Base-by-base conservation (phyloP, 2,329 filamentous ascomycete genomes). In the Sclerotinia minor region DNA sequence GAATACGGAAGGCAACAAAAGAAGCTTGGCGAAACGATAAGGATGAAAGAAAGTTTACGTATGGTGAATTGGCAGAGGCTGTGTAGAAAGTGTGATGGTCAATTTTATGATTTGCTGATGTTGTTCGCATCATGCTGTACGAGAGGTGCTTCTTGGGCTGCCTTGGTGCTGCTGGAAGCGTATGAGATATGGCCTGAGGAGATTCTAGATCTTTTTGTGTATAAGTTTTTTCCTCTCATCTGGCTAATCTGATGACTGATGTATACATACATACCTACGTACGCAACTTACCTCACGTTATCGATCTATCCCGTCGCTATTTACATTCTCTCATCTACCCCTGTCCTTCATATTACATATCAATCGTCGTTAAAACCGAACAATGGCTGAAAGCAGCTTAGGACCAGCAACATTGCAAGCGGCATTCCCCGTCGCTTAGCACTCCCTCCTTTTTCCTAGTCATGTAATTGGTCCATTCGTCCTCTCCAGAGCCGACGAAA, bases 1-100 rank as follows among this genome's bases (percentile, higher is more conserved):
- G 53, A n/a, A 8, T 38, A 6, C 13, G 50, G 7, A 26, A 38
- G 21, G 1, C 35, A 6, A n/a, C 3, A 15, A 38, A 38, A 19
- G 8, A 29, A 32, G 57, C 41, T 60, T 60, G 57, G 57, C 24
- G 5, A 6, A 17, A 32, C 19, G 19, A 17, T 8, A n/a, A 41
- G 15, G 41, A 32, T 60, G 19, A 32, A n/a, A n/a, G 26, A 47
- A 9, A 32, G 19, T 60, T 60, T 60, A 35, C 53, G 53, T 35
- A n/a, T 54, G 52, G 19, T 8, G 19, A 17, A 24, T 60, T 60
- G 57, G 24, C 41, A 47, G 57, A 47, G 57, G 57, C 57, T 47
- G 41, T 60, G 57, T 45, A 29, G 24, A 9, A 59, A 4, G 57
- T 29, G 29, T 55, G 52, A 54, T 54, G 9, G 6, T 55, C 9